A percentile compares a stretch with the other conserved stretches of the same genome.
Evolutionary conservation across 2,329 filamentous ascomycete genomes (phyloP).

Genomic region (Raffaelea albimanens): DNA sequence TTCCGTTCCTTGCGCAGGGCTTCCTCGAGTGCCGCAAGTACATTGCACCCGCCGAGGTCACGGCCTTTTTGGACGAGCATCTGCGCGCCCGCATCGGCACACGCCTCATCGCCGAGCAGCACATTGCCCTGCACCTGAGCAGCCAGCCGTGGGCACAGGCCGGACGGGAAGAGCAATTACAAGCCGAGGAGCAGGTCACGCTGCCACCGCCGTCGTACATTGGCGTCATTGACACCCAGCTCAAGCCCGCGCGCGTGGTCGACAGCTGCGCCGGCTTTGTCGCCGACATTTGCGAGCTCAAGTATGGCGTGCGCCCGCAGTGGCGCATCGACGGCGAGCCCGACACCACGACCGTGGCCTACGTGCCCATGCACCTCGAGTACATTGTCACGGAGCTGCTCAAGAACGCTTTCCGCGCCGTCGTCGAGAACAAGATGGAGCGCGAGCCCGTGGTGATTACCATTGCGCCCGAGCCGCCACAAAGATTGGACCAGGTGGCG

Average conservation of each 20-base stretch:
- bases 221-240: slow-evolving; percentile 81
- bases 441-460: slow-evolving; percentile 83
- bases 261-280: slow-evolving; percentile 83
- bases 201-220: slow-evolving; percentile 55
- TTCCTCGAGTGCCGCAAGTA: slow-evolving; percentile 92
- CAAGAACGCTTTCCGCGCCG: slow-evolving; percentile 94
- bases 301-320: slow-evolving; percentile 79
- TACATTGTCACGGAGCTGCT: slow-evolving; percentile 95
- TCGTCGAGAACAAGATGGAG: slow-evolving; percentile 73
- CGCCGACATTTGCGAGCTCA: slow-evolving; percentile 90
- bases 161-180: not conserved
- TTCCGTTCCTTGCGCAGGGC: slow-evolving; percentile 80
- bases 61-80: slow-evolving; percentile 85
- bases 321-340: slow-evolving; percentile 78
- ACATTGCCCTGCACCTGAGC: slow-evolving; percentile 76
- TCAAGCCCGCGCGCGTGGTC: slow-evolving; percentile 73
- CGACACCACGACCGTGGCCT: slow-evolving; percentile 83
- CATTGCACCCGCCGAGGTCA: slow-evolving; percentile 75
- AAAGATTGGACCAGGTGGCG: not conserved
- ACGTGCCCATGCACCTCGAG: slow-evolving; percentile 91
- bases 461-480: slow-evolving; percentile 56
- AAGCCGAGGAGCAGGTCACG: not conserved
- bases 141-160: slow-evolving; percentile 47
- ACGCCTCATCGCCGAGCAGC: slow-evolving; percentile 87
- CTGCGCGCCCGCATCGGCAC: slow-evolving; percentile 90